phyloP scores from a whole-genome alignment of 2,329 filamentous ascomycete species.

The Sphaceloma murrayae region DNA sequence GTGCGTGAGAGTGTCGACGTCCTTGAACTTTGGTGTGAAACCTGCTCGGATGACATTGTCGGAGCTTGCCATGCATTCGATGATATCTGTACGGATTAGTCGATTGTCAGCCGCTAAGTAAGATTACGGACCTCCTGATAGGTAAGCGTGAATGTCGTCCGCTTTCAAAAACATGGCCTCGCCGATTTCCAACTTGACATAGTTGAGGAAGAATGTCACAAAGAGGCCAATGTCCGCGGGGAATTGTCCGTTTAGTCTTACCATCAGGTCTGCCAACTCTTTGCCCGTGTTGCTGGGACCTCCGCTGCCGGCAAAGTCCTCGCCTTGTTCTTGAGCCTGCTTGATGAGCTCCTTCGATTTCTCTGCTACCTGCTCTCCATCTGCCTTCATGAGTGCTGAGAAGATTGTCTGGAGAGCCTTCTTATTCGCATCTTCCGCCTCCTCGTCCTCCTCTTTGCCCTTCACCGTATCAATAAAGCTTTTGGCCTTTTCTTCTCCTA shows the following conservation, averaged over 20 bases:
- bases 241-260: conserved; percentile 72
- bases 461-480: conserved; percentile 40
- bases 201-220: conserved; percentile 95
- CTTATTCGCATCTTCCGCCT: conserved; percentile 53
- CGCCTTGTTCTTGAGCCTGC: conserved; percentile 57
- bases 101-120: neutral
- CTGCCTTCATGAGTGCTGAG: conserved; percentile 68
- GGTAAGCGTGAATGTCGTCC: conserved; percentile 94
- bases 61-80: conserved; percentile 98
- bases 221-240: conserved; percentile 86
- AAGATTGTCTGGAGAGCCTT: conserved; percentile 67
- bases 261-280: conserved; percentile 66
- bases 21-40: conserved; percentile 98
- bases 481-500: conserved; percentile 39
- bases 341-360: conserved; percentile 61
- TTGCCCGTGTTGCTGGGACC: conserved; percentile 57
- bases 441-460: conserved; percentile 44
- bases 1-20: conserved; percentile 74
- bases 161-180: conserved; percentile 95
- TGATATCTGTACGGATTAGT: conserved; percentile 54
- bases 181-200: conserved; percentile 73
- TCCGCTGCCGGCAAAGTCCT: conserved; percentile 65
- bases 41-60: conserved; percentile 97
- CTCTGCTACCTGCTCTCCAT: conserved; percentile 53
- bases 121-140: conserved; percentile 50